Percentiles rank a stretch among this genome's conserved stretches.
These are phyloP conservation scores for Saccharata proteae DNA, from an alignment of 2,329 filamentous ascomycete species.

Conservation along the genomic window DNA sequence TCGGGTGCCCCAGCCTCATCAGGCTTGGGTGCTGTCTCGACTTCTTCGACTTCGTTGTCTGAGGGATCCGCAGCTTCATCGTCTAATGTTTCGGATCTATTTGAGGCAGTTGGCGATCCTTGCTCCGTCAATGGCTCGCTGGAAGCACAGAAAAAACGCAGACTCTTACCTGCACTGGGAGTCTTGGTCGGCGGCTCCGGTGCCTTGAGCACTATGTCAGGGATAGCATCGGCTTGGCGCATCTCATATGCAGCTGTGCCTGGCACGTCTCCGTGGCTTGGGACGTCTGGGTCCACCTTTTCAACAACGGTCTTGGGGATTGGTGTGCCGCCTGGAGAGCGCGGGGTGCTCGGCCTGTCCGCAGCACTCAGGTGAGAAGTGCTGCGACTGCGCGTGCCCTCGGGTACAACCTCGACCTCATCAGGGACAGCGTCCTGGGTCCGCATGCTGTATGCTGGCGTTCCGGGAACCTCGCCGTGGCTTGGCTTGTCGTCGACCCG, in stretches of 20 bases:
- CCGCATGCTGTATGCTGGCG: conserved; percentile 46
- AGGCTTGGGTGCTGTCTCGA: conserved; percentile 10
- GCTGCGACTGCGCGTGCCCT: conserved; percentile 26
- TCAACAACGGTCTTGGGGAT: conserved; percentile 50
- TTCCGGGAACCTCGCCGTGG: conserved; percentile 51
- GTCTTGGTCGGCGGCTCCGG: conserved; percentile 30
- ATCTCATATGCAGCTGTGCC: conserved; percentile 46
- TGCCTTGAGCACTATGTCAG: conserved; percentile 43
- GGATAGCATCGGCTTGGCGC: conserved; percentile 45
- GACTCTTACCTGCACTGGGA: conserved; percentile 46
- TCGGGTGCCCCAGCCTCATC: conserved; percentile 8
- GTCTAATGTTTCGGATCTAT: conserved; percentile 36
- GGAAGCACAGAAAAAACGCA: conserved; percentile 23
- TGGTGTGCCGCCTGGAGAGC: conserved; percentile 30
- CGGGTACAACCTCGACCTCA: conserved; percentile 46
- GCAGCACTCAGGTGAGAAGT: conserved; percentile 28
- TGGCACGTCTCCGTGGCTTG: conserved; percentile 49
- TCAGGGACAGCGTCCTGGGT: conserved; percentile 50
- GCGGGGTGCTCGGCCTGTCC: conserved; percentile 35
- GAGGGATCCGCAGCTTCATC: conserved; percentile 18
- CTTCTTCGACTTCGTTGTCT: conserved; percentile 10
- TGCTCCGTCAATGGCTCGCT: conserved; percentile 49
- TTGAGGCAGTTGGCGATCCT: conserved; percentile 43
- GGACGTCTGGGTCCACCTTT: conserved; percentile 44
- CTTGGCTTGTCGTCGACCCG: conserved; percentile 46